Percentiles rank a stretch among this genome's conserved stretches.
Conservation (phyloP, 768 basidiomycete genomes). For the Boletus subcaerulescens region DNA sequence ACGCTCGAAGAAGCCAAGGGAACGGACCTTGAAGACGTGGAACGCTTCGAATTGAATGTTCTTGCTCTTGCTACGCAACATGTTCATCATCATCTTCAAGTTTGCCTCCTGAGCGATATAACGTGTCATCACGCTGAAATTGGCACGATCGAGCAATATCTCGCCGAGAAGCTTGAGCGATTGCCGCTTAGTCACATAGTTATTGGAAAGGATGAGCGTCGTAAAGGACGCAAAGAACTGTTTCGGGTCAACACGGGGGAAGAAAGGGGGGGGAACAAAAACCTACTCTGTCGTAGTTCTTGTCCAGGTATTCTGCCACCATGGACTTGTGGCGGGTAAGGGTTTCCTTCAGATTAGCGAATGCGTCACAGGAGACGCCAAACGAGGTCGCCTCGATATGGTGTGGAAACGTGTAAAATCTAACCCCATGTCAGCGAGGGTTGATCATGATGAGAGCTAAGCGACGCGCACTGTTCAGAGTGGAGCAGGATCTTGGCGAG, state of each 20-base stretch:
- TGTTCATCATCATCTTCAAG: slow-evolving; percentile 99
- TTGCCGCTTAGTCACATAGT: slow-evolving; percentile 99
- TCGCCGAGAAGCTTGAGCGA: slow-evolving; percentile 97
- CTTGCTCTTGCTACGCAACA: slow-evolving; percentile 96
- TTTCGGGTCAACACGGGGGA: not conserved
- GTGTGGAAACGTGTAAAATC: slow-evolving; percentile 94
- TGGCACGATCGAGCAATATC: slow-evolving; percentile 94
- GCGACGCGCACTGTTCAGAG: slow-evolving; percentile 82
- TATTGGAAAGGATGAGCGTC: slow-evolving; percentile 85
- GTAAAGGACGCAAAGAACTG: slow-evolving; percentile 97
- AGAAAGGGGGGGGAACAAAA: slow-evolving; percentile 2
- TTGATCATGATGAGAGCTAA: not conserved
- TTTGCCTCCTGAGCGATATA: slow-evolving; percentile 96
- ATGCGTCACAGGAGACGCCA: slow-evolving; percentile 97
- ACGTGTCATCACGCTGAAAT: slow-evolving; percentile 97
- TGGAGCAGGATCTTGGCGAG: slow-evolving; percentile 86
- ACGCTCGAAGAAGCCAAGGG: not conserved
- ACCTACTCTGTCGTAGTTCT: slow-evolving; percentile 91
- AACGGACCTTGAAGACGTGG: slow-evolving; percentile 96
- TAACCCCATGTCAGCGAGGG: slow-evolving; percentile 28
- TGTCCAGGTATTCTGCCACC: slow-evolving; percentile 96
- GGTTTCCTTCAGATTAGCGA: slow-evolving; percentile 96
- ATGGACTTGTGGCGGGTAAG: slow-evolving; percentile 96
- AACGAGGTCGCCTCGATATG: slow-evolving; percentile 98
- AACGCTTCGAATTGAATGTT: slow-evolving; percentile 99